phyloP scores from a whole-genome alignment of 371 early-diverging fungal species.

The Mortierella sp. region DNA sequence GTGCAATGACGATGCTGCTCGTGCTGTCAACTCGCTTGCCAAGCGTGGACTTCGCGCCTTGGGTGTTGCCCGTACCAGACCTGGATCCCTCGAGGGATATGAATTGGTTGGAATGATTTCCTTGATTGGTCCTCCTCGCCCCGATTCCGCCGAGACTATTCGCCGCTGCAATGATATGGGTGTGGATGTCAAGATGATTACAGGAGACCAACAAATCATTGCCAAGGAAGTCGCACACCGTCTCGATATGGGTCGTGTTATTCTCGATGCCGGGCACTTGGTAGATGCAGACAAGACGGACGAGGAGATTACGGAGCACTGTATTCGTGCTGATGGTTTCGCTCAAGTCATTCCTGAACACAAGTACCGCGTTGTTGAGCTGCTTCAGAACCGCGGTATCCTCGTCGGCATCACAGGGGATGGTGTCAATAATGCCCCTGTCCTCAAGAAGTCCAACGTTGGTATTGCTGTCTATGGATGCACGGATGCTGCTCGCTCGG shows the following conservation, averaged over 20 bases:
- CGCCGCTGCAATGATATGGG: constrained; percentile 73
- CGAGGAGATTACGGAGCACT: constrained; percentile 69
- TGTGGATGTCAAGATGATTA: constrained; percentile 89
- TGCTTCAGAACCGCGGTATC: constrained; percentile 77
- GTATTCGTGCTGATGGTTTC: constrained; percentile 90
- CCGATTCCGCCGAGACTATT: constrained; percentile 71
- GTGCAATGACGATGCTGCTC: constrained; percentile 78
- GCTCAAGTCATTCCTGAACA: constrained; percentile 97
- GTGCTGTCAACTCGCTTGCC: constrained; percentile 83
- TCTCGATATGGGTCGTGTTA: constrained; percentile 81
- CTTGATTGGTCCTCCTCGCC: constrained; percentile 89
- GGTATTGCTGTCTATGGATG: constrained; percentile 85
- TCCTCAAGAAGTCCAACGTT: constrained; percentile 81
- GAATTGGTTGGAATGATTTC: constrained; percentile 78
- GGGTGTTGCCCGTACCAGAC: constrained; percentile 83
- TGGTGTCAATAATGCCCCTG: constrained; percentile 94
- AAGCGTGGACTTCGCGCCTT: constrained; percentile 89
- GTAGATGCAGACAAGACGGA: constrained; percentile 84
- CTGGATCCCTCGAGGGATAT: constrained; percentile 70
- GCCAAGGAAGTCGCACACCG: constrained; percentile 89
- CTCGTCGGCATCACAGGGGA: constrained; percentile 93
- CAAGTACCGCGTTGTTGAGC: constrained; percentile 92
- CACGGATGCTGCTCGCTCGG: constrained; percentile 90
- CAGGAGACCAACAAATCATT: constrained; percentile 90
- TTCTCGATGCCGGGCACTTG: constrained; percentile 79